A percentile compares a stretch with the other conserved stretches of the same genome.
phyloP scores from a whole-genome alignment of 441 rosid genomes.

The Arabidopsis hybrid region DNA sequence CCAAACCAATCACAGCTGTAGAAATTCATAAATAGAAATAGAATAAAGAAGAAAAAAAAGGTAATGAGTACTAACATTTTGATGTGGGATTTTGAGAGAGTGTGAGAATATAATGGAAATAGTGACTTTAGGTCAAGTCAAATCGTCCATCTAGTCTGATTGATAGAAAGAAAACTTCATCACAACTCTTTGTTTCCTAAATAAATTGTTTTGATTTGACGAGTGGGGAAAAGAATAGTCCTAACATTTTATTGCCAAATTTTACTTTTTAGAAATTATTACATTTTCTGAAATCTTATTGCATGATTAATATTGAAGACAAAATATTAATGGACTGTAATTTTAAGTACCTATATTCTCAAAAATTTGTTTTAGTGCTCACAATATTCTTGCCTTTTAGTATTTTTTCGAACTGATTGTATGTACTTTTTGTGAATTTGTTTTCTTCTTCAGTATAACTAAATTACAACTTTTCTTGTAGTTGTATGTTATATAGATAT shows the following conservation, averaged over 20 bases:
- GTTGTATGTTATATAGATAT: too few relatives aligned
- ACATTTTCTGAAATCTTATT: background rate
- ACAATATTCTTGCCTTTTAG: too few relatives aligned
- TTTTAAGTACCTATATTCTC: too few relatives aligned
- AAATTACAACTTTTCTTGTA: too few relatives aligned
- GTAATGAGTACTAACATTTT: conserved; percentile 26
- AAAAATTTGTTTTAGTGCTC: too few relatives aligned
- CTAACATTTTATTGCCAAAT: background rate
- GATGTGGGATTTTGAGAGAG: background rate
- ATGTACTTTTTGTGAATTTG: too few relatives aligned
- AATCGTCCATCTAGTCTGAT: conserved; percentile 42
- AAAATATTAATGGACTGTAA: too few relatives aligned
- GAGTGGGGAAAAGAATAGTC: conserved; percentile 38
- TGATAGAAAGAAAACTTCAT: conserved; percentile 40
- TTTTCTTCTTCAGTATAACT: too few relatives aligned
- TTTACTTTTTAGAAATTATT: background rate
- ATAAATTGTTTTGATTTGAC: conserved; percentile 43
- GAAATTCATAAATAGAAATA: background rate
- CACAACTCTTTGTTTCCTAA: conserved; percentile 47
- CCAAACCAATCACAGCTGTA: too few relatives aligned
- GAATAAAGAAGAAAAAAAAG: background rate
- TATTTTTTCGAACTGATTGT: too few relatives aligned
- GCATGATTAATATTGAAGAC: too few relatives aligned
- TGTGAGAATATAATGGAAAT: conserved; percentile 33
- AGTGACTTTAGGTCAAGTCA: conserved; percentile 48